Conservation (phyloP, 169 alveolate species). For the Plasmodium knowlesi region DNA sequence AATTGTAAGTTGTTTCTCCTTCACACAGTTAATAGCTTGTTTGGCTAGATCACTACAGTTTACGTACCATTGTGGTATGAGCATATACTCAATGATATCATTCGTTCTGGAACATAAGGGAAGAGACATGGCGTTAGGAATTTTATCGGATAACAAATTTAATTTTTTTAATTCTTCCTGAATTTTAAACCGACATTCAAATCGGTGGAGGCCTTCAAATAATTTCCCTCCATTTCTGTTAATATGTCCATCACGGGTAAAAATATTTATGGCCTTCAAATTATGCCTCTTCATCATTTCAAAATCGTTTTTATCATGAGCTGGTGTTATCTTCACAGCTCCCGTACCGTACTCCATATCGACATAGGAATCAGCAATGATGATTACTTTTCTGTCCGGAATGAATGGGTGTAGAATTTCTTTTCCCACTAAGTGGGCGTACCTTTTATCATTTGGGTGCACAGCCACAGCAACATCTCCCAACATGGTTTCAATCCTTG, state of each 20-base stretch:
- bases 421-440: slow-evolving; percentile 94
- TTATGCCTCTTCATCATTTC: slow-evolving; percentile 97
- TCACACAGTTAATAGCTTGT: slow-evolving; percentile 93
- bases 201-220: slow-evolving; percentile 96
- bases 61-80: slow-evolving; percentile 99
- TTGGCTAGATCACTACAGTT: slow-evolving; percentile 96
- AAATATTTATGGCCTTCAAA: slow-evolving; percentile 91
- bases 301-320: slow-evolving; percentile 99
- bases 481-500: slow-evolving; percentile 99
- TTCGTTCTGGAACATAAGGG: slow-evolving; percentile 98
- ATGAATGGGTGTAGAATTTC: slow-evolving; percentile 98
- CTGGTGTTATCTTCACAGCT: slow-evolving; percentile 99
- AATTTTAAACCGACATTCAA: slow-evolving; percentile 94
- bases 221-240: slow-evolving; percentile 95
- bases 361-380: slow-evolving; percentile 97
- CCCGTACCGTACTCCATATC: slow-evolving; percentile 99
- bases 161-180: slow-evolving; percentile 93
- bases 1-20: slow-evolving; percentile 92
- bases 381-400: slow-evolving; percentile 92
- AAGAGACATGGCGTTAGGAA: slow-evolving; percentile 94
- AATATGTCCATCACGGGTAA: slow-evolving; percentile 96
- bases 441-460: slow-evolving; percentile 98
- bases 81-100: slow-evolving; percentile 98
- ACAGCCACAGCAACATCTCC: slow-evolving; percentile 99
- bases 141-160: slow-evolving; percentile 89